phyloP scores from a whole-genome alignment of 1,284 basidiomycete species.

The Heterobasidion parviporum region DNA sequence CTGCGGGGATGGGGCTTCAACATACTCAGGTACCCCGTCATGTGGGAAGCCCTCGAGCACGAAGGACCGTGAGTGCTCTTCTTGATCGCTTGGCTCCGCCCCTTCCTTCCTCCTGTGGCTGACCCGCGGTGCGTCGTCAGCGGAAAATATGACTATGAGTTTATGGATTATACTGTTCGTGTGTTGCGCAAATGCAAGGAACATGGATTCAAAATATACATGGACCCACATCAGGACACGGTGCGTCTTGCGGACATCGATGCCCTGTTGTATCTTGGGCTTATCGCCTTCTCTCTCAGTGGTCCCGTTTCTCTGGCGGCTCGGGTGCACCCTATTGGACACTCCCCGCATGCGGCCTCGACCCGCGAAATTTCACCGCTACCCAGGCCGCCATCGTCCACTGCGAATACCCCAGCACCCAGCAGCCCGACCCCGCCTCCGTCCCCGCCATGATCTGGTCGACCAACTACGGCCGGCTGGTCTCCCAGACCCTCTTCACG shows the following conservation, averaged over 20 bases:
- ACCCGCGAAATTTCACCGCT: conserved; percentile 77
- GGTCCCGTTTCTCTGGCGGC: conserved; percentile 95
- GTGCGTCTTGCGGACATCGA: conserved; percentile 43
- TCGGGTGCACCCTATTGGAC: conserved; percentile 97
- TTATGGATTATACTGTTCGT: conserved; percentile 86
- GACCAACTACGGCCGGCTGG: conserved; percentile 89
- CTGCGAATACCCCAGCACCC: conserved; percentile 72
- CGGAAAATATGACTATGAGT: conserved; percentile 86
- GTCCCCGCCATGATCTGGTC: conserved; percentile 96
- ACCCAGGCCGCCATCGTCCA: conserved; percentile 87
- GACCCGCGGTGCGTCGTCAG: conserved; percentile 29
- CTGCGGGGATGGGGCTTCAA: conserved; percentile 94
- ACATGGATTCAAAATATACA: conserved; percentile 89
- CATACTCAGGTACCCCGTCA: conserved; percentile 83
- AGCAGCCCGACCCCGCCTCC: conserved; percentile 56
- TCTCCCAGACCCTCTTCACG: conserved; percentile 86
- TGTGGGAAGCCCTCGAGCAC: conserved; percentile 94
- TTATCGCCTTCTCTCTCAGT: conserved; percentile 38
- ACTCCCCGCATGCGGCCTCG: conserved; percentile 83
- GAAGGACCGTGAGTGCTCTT: conserved; percentile 75
- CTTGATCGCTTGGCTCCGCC: neutral
- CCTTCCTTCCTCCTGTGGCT: neutral
- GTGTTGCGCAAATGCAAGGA: conserved; percentile 89
- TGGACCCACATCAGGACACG: conserved; percentile 96
- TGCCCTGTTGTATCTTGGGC: neutral